Conservation (phyloP, 2,329 filamentous ascomycete genomes). For the Madurella mycetomatis region DNA sequence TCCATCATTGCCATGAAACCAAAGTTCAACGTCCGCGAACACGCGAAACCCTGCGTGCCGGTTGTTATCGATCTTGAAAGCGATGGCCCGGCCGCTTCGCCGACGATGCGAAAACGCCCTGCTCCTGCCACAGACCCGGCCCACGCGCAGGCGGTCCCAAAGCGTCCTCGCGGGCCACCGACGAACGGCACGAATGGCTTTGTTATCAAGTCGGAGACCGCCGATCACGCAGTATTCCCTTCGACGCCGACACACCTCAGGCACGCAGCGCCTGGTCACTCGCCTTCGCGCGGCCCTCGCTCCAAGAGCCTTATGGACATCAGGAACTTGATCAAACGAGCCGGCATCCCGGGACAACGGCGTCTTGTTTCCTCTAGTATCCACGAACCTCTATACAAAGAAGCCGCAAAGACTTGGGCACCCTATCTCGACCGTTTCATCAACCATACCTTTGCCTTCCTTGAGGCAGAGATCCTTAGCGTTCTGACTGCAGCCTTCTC, state of each 20-base stretch:
- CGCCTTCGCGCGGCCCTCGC: conserved; percentile 19
- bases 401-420: conserved; percentile 57
- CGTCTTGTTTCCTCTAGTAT: conserved; percentile 35
- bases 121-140: conserved; percentile 1
- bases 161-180: conserved; percentile 17
- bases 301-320: conserved; percentile 49
- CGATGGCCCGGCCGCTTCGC: conserved; percentile 6
- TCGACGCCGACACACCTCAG: conserved; percentile 13
- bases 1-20: conserved; percentile 45
- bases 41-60: conserved; percentile 36
- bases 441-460: conserved; percentile 42
- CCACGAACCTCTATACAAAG: conserved; percentile 52
- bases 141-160: conserved; percentile 7
- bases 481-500: conserved; percentile 47
- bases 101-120: conserved; percentile 15
- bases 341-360: conserved; percentile 51
- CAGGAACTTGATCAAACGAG: conserved; percentile 51
- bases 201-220: conserved; percentile 26
- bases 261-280: neutral
- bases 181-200: conserved; percentile 5
- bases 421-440: conserved; percentile 48
- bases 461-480: conserved; percentile 42
- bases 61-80: conserved; percentile 35
- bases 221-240: conserved; percentile 4
- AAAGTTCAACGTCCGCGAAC: conserved; percentile 31